A percentile compares a stretch with the other conserved stretches of the same genome.
phyloP scores from a whole-genome alignment of 192 early-diverging fungal species.

The Linnemannia elongata region DNA sequence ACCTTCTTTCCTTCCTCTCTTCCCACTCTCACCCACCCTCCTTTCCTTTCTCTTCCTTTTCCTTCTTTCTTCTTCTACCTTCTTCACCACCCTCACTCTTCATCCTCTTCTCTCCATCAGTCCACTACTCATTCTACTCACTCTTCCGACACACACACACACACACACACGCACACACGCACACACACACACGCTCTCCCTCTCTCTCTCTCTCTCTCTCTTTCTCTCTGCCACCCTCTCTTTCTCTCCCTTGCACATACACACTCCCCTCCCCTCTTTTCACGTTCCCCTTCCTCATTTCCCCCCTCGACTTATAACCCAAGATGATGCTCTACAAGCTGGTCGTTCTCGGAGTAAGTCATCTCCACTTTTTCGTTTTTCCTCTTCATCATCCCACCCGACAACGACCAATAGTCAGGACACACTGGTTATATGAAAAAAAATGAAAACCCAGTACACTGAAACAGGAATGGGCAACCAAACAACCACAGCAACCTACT shows the following conservation, averaged over 20 bases:
- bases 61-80: background rate
- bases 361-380: background rate
- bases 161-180: no score
- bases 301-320: background rate
- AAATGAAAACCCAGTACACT: background rate
- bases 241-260: background rate
- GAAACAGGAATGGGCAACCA: background rate
- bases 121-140: background rate
- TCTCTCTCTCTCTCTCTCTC: background rate
- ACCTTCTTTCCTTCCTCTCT: background rate
- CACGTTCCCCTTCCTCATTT: background rate
- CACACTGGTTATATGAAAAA: background rate
- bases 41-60: background rate
- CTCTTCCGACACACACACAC: background rate
- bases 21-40: background rate
- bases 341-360: constrained; percentile 94
- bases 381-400: background rate
- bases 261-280: background rate
- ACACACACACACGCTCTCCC: no score
- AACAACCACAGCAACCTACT: background rate
- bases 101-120: background rate
- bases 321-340: constrained; percentile 96
- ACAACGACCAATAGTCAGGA: background rate
- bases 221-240: background rate
- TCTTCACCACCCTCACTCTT: background rate